Conservation (phyloP, 2,329 filamentous ascomycete genomes). For the Apiospora rasikravindrae region DNA sequence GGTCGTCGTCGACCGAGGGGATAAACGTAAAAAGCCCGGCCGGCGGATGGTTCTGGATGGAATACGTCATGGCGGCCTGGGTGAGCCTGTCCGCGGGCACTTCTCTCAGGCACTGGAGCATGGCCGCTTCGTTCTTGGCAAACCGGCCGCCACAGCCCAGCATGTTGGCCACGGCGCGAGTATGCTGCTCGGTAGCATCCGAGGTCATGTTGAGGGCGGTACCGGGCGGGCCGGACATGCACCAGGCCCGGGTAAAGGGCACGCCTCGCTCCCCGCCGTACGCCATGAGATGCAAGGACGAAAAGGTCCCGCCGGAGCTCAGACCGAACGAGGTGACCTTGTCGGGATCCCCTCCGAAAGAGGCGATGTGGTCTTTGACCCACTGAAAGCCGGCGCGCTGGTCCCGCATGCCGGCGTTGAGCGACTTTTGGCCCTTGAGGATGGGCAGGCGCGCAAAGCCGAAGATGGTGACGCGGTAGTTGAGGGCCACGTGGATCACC, state of each 20-base stretch:
- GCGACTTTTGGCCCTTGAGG: slow-evolving; percentile 46
- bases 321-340: slow-evolving; percentile 58
- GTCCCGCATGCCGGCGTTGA: slow-evolving; percentile 57
- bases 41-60: slow-evolving; percentile 35
- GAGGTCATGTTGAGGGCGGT: slow-evolving; percentile 32
- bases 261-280: slow-evolving; percentile 46
- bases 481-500: slow-evolving; percentile 55
- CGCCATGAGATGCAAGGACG: slow-evolving; percentile 43
- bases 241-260: slow-evolving; percentile 46
- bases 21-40: slow-evolving; percentile 24
- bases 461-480: slow-evolving; percentile 56
- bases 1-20: slow-evolving; percentile 45
- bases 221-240: slow-evolving; percentile 49
- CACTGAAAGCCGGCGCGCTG: slow-evolving; percentile 56
- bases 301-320: slow-evolving; percentile 48
- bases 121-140: slow-evolving; percentile 22
- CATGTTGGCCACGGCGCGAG: slow-evolving; percentile 17
- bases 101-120: neutral
- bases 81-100: slow-evolving; percentile 34
- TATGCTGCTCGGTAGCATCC: neutral
- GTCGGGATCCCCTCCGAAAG: slow-evolving; percentile 53
- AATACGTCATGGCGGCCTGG: slow-evolving; percentile 33
- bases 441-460: slow-evolving; percentile 58
- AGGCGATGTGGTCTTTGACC: slow-evolving; percentile 56
- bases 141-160: neutral